Conservation (phyloP, 2,329 filamentous ascomycete genomes). For the Pseudofabraea citricarpa region DNA sequence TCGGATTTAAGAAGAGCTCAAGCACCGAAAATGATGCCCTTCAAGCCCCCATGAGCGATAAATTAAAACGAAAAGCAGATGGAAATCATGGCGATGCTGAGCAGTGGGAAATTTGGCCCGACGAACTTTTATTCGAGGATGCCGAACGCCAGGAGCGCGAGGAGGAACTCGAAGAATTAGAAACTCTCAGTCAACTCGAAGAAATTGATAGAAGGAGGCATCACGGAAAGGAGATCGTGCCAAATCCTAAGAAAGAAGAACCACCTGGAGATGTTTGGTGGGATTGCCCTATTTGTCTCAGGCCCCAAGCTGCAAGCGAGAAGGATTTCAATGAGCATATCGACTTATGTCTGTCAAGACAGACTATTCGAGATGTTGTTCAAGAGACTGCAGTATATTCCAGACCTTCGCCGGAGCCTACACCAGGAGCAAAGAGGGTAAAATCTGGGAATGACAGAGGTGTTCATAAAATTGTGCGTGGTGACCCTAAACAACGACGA, state of each 20-base stretch:
- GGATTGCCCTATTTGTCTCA: slow-evolving; percentile 84
- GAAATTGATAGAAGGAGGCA: slow-evolving; percentile 27
- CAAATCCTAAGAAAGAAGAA: slow-evolving; percentile 34
- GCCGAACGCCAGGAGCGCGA: slow-evolving; percentile 54
- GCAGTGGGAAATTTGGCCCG: slow-evolving; percentile 65
- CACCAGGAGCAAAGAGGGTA: slow-evolving; percentile 12
- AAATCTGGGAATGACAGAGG: background rate
- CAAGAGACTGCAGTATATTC: slow-evolving; percentile 37
- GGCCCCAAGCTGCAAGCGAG: slow-evolving; percentile 72
- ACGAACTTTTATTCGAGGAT: slow-evolving; percentile 57
- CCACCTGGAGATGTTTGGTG: slow-evolving; percentile 49
- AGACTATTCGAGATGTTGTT: slow-evolving; percentile 80
- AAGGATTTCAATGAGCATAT: slow-evolving; percentile 84
- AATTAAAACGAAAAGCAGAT: slow-evolving; percentile 32
- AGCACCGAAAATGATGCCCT: slow-evolving; percentile 10
- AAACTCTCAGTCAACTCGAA: slow-evolving; percentile 57
- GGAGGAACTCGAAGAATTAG: slow-evolving; percentile 56
- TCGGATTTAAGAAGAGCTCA: slow-evolving; percentile 51
- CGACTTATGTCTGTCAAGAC: slow-evolving; percentile 80
- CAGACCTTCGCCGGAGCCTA: slow-evolving; percentile 7
- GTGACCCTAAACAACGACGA: slow-evolving; percentile 14
- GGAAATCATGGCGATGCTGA: slow-evolving; percentile 36
- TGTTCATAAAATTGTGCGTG: slow-evolving; percentile 5
- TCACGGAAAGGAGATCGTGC: slow-evolving; percentile 48
- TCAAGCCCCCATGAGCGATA: slow-evolving; percentile 13